A percentile compares a stretch with the other conserved stretches of the same genome.
Conservation (phyloP, 202 grass and related monocot species). For the Eragrostis tef region DNA sequence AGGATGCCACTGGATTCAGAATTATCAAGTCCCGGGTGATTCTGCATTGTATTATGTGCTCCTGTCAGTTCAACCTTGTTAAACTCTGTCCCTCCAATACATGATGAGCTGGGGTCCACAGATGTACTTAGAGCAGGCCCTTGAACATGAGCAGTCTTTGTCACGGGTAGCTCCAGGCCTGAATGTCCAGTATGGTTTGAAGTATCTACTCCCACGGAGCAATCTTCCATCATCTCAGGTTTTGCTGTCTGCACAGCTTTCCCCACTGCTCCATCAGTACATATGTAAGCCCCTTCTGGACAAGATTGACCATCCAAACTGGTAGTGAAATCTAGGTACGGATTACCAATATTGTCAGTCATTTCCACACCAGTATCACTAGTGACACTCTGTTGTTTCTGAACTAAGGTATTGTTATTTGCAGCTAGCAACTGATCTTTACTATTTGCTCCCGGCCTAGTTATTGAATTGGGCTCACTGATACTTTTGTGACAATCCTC, state of each 20-base stretch:
- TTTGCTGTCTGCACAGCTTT: slow-evolving; percentile 18
- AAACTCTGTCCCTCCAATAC: slow-evolving; percentile 27
- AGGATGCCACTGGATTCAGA: slow-evolving; percentile 31
- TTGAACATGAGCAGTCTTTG: slow-evolving; percentile 39
- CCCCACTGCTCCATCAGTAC: slow-evolving; percentile 34
- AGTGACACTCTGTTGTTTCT: slow-evolving; percentile 30
- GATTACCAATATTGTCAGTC: slow-evolving; percentile 33
- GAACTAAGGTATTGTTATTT: slow-evolving; percentile 33
- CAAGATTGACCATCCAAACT: slow-evolving; percentile 45
- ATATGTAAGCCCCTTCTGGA: slow-evolving; percentile 9
- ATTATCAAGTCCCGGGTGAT: slow-evolving; percentile 24
- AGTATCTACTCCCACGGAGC: slow-evolving; percentile 5
- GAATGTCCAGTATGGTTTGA: slow-evolving; percentile 34
- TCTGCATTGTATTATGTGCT: slow-evolving; percentile 1
- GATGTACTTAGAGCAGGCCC: slow-evolving; percentile 31
- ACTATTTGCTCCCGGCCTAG: neutral
- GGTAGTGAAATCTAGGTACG: slow-evolving; percentile 35
- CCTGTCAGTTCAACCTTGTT: slow-evolving; percentile 22
- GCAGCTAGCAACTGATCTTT: slow-evolving; percentile 26
- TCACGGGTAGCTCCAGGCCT: slow-evolving; percentile 28
- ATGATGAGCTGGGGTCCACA: slow-evolving; percentile 35
- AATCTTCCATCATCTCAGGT: slow-evolving; percentile 10
- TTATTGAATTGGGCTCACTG: slow-evolving; percentile 36
- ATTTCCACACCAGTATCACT: slow-evolving; percentile 43
- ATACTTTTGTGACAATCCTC: slow-evolving; percentile 25